A percentile compares a stretch with the other conserved stretches of the same genome.
phyloP scores from a whole-genome alignment of 2,329 filamentous ascomycete genomes.

The Cercospora sesami region DNA sequence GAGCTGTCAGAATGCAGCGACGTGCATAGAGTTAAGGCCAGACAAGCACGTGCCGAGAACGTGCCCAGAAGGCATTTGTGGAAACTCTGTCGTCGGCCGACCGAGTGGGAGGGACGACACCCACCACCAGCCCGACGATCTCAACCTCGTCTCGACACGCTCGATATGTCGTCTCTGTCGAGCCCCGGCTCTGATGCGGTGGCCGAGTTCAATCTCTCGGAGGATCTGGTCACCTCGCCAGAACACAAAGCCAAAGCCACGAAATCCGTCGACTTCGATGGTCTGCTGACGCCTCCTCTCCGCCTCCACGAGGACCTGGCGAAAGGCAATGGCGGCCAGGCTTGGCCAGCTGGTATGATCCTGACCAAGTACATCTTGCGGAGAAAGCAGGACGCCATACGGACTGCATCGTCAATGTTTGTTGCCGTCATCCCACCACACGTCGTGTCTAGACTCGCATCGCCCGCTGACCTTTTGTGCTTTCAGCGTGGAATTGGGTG shows the following conservation, averaged over 20 bases:
- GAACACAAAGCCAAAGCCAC: slow-evolving; percentile 54
- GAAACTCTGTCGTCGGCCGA: background rate
- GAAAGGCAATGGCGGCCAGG: slow-evolving; percentile 85
- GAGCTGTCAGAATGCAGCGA: background rate
- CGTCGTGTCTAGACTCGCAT: background rate
- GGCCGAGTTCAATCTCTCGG: slow-evolving; percentile 47
- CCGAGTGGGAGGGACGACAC: background rate
- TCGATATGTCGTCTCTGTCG: background rate
- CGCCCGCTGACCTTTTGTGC: slow-evolving; percentile 21
- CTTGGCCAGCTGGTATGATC: slow-evolving; percentile 93
- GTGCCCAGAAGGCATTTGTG: slow-evolving; percentile 3
- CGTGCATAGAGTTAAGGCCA: background rate
- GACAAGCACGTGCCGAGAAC: slow-evolving; percentile 6
- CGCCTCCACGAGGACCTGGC: slow-evolving; percentile 80
- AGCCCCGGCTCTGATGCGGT: background rate
- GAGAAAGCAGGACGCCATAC: slow-evolving; percentile 64
- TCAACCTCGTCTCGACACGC: background rate
- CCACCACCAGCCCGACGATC: background rate
- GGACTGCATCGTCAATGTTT: slow-evolving; percentile 71
- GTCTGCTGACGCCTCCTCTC: slow-evolving; percentile 68
- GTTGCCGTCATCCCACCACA: slow-evolving; percentile 38
- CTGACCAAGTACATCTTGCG: slow-evolving; percentile 82
- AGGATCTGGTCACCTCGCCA: slow-evolving; percentile 58
- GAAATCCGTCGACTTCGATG: slow-evolving; percentile 65
- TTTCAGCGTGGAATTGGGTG: slow-evolving; percentile 80